These are phyloP conservation scores for Leishmania martiniquensis DNA, from an alignment of 208 protist genomes.

Conservation along the genomic window DNA sequence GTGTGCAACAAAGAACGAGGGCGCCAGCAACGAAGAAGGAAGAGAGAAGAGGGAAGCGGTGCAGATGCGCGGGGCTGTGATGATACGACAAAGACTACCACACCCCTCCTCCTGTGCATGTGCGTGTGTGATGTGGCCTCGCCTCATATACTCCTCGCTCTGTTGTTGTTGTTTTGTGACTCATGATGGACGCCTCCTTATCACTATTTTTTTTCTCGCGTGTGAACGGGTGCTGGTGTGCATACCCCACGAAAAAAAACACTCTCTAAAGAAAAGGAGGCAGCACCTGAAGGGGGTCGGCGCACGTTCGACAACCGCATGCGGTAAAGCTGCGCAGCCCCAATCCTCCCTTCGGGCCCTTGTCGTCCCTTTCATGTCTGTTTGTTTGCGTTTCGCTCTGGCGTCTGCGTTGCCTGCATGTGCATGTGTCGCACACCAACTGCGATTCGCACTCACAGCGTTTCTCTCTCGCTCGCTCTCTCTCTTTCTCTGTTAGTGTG, in stretches of 20 bases:
- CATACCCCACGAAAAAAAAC: too few relatives aligned
- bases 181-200: too few relatives aligned
- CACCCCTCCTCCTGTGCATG: neutral
- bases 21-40: neutral
- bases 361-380: neutral
- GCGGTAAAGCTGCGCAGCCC: neutral
- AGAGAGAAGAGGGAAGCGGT: neutral
- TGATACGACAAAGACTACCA: neutral
- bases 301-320: neutral
- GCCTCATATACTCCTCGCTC: neutral
- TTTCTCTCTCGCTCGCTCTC: neutral
- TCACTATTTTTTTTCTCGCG: neutral
- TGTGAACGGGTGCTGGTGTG: neutral
- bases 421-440: neutral
- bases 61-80: neutral
- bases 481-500: neutral
- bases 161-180: neutral
- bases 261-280: too few relatives aligned
- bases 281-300: too few relatives aligned
- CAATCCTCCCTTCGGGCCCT: neutral
- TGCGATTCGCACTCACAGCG: neutral
- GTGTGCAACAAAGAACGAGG: neutral
- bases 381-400: neutral
- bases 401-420: neutral
- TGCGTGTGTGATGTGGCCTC: neutral